phyloP scores from a whole-genome alignment of 306 rosid genomes.

The Ceratonia siliqua region DNA sequence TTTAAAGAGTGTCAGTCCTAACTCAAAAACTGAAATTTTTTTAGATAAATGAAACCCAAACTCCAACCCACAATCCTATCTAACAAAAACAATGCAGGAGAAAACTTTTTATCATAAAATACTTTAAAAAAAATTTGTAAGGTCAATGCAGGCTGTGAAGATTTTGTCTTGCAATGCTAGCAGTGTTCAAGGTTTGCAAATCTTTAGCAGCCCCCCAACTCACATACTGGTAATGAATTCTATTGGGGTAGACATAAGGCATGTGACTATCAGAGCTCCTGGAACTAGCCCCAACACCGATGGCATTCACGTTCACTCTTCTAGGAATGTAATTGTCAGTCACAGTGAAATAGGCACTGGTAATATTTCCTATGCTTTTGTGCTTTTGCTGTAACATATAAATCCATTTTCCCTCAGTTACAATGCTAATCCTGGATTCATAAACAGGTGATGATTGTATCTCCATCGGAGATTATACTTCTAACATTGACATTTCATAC shows the following conservation, averaged over 20 bases:
- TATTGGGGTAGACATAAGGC: conserved; percentile 29
- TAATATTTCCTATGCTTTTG: no score
- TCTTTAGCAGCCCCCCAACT: conserved; percentile 37
- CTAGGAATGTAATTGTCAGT: no score
- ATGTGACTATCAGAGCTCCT: conserved; percentile 36
- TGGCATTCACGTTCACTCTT: no score
- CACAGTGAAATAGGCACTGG: no score
- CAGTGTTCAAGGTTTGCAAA: conserved; percentile 28
- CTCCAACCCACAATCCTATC: no score
- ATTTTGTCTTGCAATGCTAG: conserved; percentile 35
- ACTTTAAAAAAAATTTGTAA: background rate
- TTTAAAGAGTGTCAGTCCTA: no score
- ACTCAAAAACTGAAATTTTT: no score
- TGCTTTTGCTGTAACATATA: no score
- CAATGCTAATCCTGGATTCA: background rate
- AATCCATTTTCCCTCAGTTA: no score
- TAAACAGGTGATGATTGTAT: conserved; percentile 44
- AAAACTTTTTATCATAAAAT: background rate
- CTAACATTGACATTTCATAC: conserved; percentile 18
- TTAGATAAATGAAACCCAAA: no score
- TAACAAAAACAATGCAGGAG: no score
- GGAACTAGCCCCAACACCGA: no score
- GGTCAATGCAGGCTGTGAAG: conserved; percentile 39
- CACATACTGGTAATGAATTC: conserved; percentile 22
- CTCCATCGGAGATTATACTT: conserved; percentile 40